These are phyloP conservation scores for Platanthera guangdongensis DNA, from an alignment of 106 monocot species.

Conservation along the genomic window DNA sequence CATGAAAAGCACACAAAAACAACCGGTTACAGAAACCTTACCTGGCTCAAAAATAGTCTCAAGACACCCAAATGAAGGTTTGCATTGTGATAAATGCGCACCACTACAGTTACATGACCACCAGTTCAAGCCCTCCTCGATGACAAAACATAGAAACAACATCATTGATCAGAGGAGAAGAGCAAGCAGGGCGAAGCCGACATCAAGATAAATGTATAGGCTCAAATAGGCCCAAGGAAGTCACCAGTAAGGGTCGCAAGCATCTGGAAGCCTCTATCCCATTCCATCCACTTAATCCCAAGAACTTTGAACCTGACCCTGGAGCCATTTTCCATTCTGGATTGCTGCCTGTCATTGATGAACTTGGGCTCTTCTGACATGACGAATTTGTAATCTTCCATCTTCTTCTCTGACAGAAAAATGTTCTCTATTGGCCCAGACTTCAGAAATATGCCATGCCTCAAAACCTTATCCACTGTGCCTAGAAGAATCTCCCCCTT, in stretches of 20 bases:
- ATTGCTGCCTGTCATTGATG: constrained; percentile 43
- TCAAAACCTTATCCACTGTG: constrained; percentile 50
- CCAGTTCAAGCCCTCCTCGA: no score
- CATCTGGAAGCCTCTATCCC: constrained; percentile 53
- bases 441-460: constrained; percentile 63
- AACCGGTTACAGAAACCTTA: no score
- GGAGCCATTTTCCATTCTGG: constrained; percentile 48
- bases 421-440: constrained; percentile 52
- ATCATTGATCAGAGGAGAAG: no score
- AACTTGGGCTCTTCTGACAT: constrained; percentile 58
- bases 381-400: constrained; percentile 50
- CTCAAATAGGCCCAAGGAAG: constrained; percentile 18
- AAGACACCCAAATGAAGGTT: no score
- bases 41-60: no score
- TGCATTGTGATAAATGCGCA: no score
- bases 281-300: constrained; percentile 65
- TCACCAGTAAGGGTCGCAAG: constrained; percentile 63
- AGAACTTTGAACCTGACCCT: constrained; percentile 69
- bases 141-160: no score
- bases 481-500: constrained; percentile 71
- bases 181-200: no score
- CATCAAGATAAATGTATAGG: no score
- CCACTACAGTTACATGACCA: no score
- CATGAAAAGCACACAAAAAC: no score
- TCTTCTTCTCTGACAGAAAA: constrained; percentile 50